Evolutionary conservation across 2,329 filamentous ascomycete species (phyloP).

Genomic region (Colletotrichum melonis): DNA sequence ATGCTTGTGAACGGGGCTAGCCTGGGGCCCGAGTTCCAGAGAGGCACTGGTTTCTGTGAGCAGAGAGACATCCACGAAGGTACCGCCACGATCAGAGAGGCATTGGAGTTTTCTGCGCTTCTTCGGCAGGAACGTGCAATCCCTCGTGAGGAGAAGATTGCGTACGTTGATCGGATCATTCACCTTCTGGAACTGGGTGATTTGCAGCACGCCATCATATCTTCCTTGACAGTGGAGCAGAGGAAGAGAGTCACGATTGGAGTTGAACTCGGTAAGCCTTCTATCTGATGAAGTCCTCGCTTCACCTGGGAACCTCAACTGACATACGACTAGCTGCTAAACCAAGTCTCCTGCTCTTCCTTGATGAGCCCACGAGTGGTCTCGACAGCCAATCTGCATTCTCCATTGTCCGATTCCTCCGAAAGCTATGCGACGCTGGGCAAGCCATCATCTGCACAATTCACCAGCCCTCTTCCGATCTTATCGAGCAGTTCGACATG

Average conservation of each 20-base stretch:
- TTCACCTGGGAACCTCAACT: background rate
- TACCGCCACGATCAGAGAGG: conserved; percentile 74
- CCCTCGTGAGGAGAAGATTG: conserved; percentile 70
- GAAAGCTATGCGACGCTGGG: conserved; percentile 67
- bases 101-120: conserved; percentile 74
- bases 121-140: conserved; percentile 68
- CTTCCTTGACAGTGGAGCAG: conserved; percentile 57
- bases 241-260: conserved; percentile 76
- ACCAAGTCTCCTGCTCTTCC: conserved; percentile 72
- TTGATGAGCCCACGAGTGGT: conserved; percentile 73
- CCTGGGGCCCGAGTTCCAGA: conserved; percentile 70
- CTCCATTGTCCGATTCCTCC: conserved; percentile 56
- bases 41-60: conserved; percentile 76
- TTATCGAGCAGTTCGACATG: conserved; percentile 78
- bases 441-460: conserved; percentile 74
- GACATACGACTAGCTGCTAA: conserved; percentile 57
- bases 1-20: conserved; percentile 72
- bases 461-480: conserved; percentile 69
- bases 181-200: conserved; percentile 73
- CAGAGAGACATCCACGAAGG: conserved; percentile 77
- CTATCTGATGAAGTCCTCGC: too few species aligned
- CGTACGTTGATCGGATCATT: conserved; percentile 75
- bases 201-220: conserved; percentile 74
- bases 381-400: conserved; percentile 50
- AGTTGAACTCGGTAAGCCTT: conserved; percentile 65